Base-by-base conservation (phyloP, 768 basidiomycete species). In the Floccularia luteovirens region DNA sequence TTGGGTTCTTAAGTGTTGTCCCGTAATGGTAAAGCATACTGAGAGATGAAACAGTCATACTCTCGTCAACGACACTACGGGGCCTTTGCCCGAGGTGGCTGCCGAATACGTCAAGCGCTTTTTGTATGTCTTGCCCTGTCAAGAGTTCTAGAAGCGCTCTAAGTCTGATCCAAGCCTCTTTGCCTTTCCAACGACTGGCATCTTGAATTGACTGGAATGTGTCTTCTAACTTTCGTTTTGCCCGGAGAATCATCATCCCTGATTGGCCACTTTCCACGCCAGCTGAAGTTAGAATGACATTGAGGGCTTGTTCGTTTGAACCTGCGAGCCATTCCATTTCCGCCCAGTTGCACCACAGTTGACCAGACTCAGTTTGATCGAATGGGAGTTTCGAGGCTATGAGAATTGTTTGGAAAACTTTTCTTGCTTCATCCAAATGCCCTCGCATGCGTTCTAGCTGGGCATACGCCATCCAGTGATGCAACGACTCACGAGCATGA, bases 291-390 rank as follows among this genome's bases (percentile, higher is more conserved):
- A 81, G 55, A 31, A 80, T 65, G 23, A 83, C 66, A 24, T 67
- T 60, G 25, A 77, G 54, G 11, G 80, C 70, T 24, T 69, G 64
- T 23, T 75, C 69, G 14, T 62, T 52, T 23, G 69, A 49, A 1
- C 76, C 72, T 11, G 63, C 55, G 8, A 87, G 54, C 88, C 88
- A 91, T 57, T 89, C 87, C 71, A 87, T 72, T 49, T 90, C 81
- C 1, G 80, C 82, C 84, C 86, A 90, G 48, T 81, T 75, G 78
- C 79, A 88, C 83, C 83, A 90, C 44, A 90, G 53, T 41, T 56
- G 56, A 16, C 70, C 63, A 12, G 60, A 51, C 23, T 64, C 70
- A 3, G 53, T 52, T 23, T 61, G 57, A 8, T 55, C 58, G 4
- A 58, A 51, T 12, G 57, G 38, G 19, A 62, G 58, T 2, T 66